phyloP scores from a whole-genome alignment of 352 stramenopile genomes.

The Pythium graminicola region DNA sequence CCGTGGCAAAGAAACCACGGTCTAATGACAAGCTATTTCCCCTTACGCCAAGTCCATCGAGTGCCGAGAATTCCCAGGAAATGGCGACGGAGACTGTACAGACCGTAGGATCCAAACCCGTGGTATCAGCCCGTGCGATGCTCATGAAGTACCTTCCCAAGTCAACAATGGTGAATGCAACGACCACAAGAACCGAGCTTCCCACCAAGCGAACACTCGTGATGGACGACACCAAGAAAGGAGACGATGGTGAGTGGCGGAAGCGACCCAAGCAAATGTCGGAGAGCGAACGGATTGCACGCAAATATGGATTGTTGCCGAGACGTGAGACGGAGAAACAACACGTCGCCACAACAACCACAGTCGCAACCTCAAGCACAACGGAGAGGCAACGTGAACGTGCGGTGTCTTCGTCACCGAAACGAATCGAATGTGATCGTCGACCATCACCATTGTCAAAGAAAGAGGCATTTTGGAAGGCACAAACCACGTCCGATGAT shows the following conservation, averaged over 20 bases:
- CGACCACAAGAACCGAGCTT: neutral
- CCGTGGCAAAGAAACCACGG: neutral
- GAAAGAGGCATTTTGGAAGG: slow-evolving; percentile 18
- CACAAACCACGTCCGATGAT: neutral
- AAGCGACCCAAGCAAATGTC: slow-evolving; percentile 24
- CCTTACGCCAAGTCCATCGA: slow-evolving; percentile 15
- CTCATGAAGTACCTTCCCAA: slow-evolving; percentile 42
- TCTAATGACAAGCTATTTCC: slow-evolving; percentile 12
- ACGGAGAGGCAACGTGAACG: neutral
- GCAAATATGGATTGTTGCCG: slow-evolving; percentile 52
- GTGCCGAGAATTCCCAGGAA: neutral
- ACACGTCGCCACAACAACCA: neutral
- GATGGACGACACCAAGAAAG: neutral
- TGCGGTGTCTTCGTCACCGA: neutral
- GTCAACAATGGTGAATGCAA: neutral
- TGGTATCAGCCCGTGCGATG: slow-evolving; percentile 57
- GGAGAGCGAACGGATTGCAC: slow-evolving; percentile 43
- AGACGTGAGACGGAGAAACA: slow-evolving; percentile 7
- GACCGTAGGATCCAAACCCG: slow-evolving; percentile 27
- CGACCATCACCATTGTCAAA: slow-evolving; percentile 2
- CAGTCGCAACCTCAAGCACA: neutral
- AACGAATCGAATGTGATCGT: neutral
- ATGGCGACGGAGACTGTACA: neutral
- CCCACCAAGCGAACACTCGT: slow-evolving; percentile 11
- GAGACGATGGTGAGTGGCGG: neutral